Evolutionary conservation across 352 stramenopile genomes (phyloP), one percentile per base, ranked within the genome.

Genomic region (Globisporangium paroecandrum): DNA sequence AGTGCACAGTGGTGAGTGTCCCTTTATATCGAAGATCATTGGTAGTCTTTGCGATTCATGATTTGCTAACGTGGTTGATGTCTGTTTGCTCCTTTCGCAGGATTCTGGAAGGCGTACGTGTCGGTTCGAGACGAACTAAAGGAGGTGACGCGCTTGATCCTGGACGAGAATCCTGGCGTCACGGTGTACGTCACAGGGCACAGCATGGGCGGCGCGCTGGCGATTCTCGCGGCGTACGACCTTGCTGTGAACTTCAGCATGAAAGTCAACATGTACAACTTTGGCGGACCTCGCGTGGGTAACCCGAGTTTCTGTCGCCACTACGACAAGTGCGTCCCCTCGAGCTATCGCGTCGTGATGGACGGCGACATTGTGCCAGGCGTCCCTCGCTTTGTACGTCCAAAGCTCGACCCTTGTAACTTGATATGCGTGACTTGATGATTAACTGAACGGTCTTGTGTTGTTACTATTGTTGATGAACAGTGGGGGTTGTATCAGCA

Each of bases 101-200:
- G 87, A 1, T 95, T 95, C 71, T 95, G 87, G 87, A 83, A 83
- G 53, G 87, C 87, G n/a, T 93, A 94, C 60, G 85, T 82, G 27
- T 93, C 89, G 7, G 84, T 95, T 10, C 78, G 87, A 55, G 77
- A 81, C 22, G 85, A 97, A 57, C 65, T 97, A 4, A 86, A 89
- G 41, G 85, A 93, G 69, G 81, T 91, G 22, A 82, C 89, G 55
- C 82, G 85, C 7, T 74, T 95, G 22, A 85, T 95, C 15, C 60
- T 95, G 29, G 83, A 95, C 55, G 87, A 95, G 71, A 86, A 95
- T 29, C 85, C 87, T 2, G 84, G 87, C n/a, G 77, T 92, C n/a
- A 87, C 77, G 6, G 79, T 98, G 9, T 98, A 97, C 69, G 72
- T 98, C 12, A 97, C 91, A 12, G 95, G 95, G 0, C 94, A 98